Evolutionary conservation across 2,329 filamentous ascomycete species (phyloP), one percentile per base, ranked within the genome.

Genomic region (Penicillium verrucosum): DNA sequence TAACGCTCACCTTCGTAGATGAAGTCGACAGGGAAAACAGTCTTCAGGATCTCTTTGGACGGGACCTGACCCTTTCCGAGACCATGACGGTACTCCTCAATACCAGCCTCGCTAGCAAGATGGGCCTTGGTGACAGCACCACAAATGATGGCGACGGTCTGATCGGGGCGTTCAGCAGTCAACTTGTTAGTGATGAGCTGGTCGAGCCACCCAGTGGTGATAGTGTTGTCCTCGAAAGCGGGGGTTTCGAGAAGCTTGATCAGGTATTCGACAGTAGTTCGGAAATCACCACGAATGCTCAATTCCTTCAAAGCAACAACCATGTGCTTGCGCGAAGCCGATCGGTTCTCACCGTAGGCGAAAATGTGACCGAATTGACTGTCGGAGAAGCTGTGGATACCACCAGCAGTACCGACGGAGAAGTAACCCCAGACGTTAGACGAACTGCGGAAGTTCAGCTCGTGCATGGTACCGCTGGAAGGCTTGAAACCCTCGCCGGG

Each of bases 341-440:
- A 89, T 75, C 94, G 88, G 81, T 95, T 99, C 82, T 99, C 94
- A 60, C 94, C 94, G 68, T 97, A 99, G 51, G 94, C 95, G 76
- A 99, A 99, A 67, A 99, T 99, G 79, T 99, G 94, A 78, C 94
- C 94, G 68, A 99, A 99, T 73, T 99, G 94, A 71, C 90, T 95
- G 80, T 99, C 94, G 8, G 94, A 97, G 83, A 96, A 99, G 77
- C 91, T 97, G 85, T 99, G 94, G 65, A 99, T 99, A 77, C 92
- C 92, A 80, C 92, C 93, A 54, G 92, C 88, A 10, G 92, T 94
- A 80, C 92, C 90, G 75, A 99, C 94, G 51, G 94, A 99, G 86
- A 99, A 99, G 79, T 99, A 99, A 83, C 94, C 94, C 94, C 94
- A 99, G 55, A 97, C 94, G 67, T 99, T 99, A 62, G 94, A 97